Evolutionary conservation across 2,329 filamentous ascomycete genomes (phyloP).

Genomic region (Arthrobotrys pseudoclavata): DNA sequence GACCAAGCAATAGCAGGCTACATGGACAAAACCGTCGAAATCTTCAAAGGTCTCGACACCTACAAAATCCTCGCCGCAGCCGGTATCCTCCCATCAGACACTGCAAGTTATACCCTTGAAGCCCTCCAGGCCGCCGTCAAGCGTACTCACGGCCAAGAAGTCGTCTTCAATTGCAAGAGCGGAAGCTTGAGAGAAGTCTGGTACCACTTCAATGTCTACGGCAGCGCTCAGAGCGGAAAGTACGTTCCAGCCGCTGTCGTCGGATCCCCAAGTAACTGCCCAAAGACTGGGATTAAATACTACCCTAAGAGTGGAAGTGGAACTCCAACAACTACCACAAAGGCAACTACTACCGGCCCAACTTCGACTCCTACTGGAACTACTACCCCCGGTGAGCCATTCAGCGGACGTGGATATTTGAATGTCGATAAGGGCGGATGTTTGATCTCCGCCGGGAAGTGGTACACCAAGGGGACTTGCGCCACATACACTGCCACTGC

Average conservation of each 20-base stretch:
- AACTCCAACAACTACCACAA: conserved; percentile 64
- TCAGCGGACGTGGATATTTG: conserved; percentile 74
- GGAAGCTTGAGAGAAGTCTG: conserved; percentile 70
- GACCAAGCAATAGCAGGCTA: conserved; percentile 78
- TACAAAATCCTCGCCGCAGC: conserved; percentile 68
- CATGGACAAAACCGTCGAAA: conserved; percentile 75
- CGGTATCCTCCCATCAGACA: conserved; percentile 68
- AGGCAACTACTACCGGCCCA: conserved; percentile 65
- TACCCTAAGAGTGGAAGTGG: conserved; percentile 70
- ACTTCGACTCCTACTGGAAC: conserved; percentile 64
- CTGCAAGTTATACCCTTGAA: conserved; percentile 72
- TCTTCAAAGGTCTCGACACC: conserved; percentile 77
- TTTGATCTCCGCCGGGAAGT: conserved; percentile 76
- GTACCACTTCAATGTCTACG: conserved; percentile 72
- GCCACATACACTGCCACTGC: conserved; percentile 74
- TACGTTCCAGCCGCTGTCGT: conserved; percentile 70
- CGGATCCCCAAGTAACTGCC: conserved; percentile 75
- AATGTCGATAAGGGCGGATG: conserved; percentile 74
- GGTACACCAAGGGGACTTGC: conserved; percentile 78
- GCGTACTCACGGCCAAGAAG: conserved; percentile 70
- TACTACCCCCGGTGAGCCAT: conserved; percentile 65
- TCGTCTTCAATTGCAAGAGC: conserved; percentile 73
- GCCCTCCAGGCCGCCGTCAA: conserved; percentile 74
- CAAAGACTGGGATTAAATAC: conserved; percentile 73
- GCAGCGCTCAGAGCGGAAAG: conserved; percentile 67